These are phyloP conservation scores for Cryptosporidium parvum DNA, from an alignment of 169 alveolate genomes.

Conservation along the genomic window DNA sequence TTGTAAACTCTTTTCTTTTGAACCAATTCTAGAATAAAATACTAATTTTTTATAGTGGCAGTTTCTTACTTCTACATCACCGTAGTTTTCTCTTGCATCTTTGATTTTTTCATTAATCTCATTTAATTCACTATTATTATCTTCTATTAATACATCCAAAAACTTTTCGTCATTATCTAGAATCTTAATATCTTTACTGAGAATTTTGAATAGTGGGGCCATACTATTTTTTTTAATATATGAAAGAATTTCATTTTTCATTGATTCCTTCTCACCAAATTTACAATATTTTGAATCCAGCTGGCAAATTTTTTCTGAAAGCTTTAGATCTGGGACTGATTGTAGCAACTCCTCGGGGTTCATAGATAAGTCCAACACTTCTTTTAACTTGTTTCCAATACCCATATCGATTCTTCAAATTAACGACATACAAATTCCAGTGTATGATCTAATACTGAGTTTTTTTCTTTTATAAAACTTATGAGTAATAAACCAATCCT, in stretches of 20 bases:
- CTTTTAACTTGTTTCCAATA: neutral
- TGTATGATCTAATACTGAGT: neutral
- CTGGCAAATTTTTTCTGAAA: slow-evolving; percentile 7
- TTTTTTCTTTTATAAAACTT: neutral
- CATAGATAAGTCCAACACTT: neutral
- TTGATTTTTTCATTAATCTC: slow-evolving; percentile 79
- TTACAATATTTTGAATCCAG: slow-evolving; percentile 24
- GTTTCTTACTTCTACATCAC: slow-evolving; percentile 86
- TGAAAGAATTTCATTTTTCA: neutral
- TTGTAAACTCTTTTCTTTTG: slow-evolving; percentile 51
- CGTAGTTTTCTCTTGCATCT: slow-evolving; percentile 82
- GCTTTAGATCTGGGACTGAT: slow-evolving; percentile 54
- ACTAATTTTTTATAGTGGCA: slow-evolving; percentile 82
- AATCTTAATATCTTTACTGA: slow-evolving; percentile 4
- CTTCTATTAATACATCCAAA: neutral
- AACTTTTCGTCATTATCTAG: neutral
- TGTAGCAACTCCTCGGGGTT: slow-evolving; percentile 47
- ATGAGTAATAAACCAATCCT: neutral
- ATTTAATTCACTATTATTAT: slow-evolving; percentile 74
- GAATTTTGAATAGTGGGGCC: slow-evolving; percentile 38
- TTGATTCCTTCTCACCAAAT: slow-evolving; percentile 7
- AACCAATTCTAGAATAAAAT: slow-evolving; percentile 37
- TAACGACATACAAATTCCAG: neutral
- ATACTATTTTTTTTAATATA: slow-evolving; percentile 12
- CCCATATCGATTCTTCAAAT: neutral